A percentile compares a stretch with the other conserved stretches of the same genome.
phyloP scores from a whole-genome alignment of 306 rosid genomes.

The Rosa persica region DNA sequence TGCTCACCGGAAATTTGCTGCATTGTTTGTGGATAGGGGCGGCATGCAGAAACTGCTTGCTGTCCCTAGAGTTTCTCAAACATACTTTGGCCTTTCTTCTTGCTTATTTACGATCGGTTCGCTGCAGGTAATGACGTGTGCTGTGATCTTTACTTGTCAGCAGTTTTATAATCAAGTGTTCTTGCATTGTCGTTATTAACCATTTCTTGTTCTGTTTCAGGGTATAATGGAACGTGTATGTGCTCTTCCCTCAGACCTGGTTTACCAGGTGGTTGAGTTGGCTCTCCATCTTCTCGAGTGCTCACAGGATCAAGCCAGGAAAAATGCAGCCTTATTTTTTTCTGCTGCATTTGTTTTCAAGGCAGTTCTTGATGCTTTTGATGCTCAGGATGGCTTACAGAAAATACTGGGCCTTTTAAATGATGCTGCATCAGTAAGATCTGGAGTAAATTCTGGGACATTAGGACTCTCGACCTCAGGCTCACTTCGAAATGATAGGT shows the following conservation, averaged over 20 bases:
- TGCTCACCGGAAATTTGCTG: constrained; percentile 96
- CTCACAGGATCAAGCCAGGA: constrained; percentile 87
- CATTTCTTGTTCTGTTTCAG: constrained; percentile 33
- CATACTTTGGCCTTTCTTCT: constrained; percentile 85
- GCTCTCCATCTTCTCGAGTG: constrained; percentile 92
- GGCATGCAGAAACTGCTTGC: constrained; percentile 95
- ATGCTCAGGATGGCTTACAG: constrained; percentile 84
- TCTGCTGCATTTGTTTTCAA: constrained; percentile 94
- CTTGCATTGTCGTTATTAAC: not conserved
- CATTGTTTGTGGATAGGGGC: constrained; percentile 92
- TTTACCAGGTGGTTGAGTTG: constrained; percentile 77
- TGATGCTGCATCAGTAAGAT: constrained; percentile 87
- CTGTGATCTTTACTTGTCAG: constrained; percentile 3
- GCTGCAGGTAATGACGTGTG: constrained; percentile 63
- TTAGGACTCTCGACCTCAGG: constrained; percentile 66
- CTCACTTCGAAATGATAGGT: constrained; percentile 78
- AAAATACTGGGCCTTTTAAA: constrained; percentile 74
- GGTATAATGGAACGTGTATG: constrained; percentile 97
- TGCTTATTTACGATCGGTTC: constrained; percentile 93
- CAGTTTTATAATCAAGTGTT: not conserved
- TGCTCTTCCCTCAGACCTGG: constrained; percentile 87
- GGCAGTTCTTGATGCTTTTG: constrained; percentile 97
- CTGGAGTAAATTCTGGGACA: constrained; percentile 84
- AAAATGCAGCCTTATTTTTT: constrained; percentile 89
- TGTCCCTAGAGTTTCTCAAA: constrained; percentile 82